Evolutionary conservation across 2,329 filamentous ascomycete species (phyloP).

Genomic region (Colletotrichum lentis): DNA sequence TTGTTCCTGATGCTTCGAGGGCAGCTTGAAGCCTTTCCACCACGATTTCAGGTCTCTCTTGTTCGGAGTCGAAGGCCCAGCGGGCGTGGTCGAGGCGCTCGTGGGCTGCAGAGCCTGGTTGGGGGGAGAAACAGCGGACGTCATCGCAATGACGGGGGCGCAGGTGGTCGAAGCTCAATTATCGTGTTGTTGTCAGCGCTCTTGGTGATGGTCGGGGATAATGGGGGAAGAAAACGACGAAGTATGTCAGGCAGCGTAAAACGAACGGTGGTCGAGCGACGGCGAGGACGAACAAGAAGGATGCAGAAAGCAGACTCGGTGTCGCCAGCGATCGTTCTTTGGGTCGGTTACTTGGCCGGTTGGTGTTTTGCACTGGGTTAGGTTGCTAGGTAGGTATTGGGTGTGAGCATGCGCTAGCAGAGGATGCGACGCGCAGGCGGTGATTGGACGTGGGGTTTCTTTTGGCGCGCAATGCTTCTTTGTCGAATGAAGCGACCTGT

Average conservation of each 20-base stretch:
- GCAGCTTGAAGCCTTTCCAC: slow-evolving; percentile 95
- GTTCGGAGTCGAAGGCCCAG: slow-evolving; percentile 72
- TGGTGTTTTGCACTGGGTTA: slow-evolving; percentile 37
- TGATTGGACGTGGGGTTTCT: slow-evolving; percentile 34
- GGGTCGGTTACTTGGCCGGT: slow-evolving; percentile 29
- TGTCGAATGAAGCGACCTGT: slow-evolving; percentile 22
- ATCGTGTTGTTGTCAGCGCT: slow-evolving; percentile 31
- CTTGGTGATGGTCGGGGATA: neutral
- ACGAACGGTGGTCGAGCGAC: slow-evolving; percentile 9
- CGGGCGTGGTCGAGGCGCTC: slow-evolving; percentile 28
- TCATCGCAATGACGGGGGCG: slow-evolving; percentile 45
- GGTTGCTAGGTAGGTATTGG: slow-evolving; percentile 35
- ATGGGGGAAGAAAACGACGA: slow-evolving; percentile 1
- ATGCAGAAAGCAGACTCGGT: slow-evolving; percentile 1
- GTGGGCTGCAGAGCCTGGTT: slow-evolving; percentile 37
- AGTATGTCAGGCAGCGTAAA: slow-evolving; percentile 20
- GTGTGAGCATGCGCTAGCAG: slow-evolving; percentile 34
- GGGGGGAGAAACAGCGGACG: slow-evolving; percentile 42
- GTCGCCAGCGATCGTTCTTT: slow-evolving; percentile 23
- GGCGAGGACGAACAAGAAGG: neutral
- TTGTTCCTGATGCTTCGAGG: slow-evolving; percentile 63
- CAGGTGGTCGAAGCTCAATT: slow-evolving; percentile 37
- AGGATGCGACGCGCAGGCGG: slow-evolving; percentile 36
- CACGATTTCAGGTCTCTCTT: slow-evolving; percentile 91
- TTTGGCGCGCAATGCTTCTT: slow-evolving; percentile 33